A percentile compares a stretch with the other conserved stretches of the same genome.
Conservation (phyloP, 768 basidiomycete genomes). For the Clavulina sp. region DNA sequence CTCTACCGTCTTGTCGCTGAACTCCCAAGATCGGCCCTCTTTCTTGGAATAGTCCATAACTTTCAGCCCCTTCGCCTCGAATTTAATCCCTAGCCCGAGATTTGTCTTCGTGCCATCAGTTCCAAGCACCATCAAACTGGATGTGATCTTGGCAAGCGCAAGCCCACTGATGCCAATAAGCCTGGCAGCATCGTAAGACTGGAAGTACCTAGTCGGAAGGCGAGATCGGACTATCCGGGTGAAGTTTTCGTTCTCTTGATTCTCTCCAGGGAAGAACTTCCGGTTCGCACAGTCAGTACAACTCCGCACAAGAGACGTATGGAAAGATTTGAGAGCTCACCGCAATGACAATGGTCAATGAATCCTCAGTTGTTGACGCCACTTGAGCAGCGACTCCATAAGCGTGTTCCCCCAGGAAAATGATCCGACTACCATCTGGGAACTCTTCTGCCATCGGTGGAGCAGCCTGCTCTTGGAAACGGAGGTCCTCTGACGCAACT, state of each 20-base stretch:
- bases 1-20: conserved; percentile 68
- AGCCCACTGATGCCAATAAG: conserved; percentile 57
- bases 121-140: conserved; percentile 77
- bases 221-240: conserved; percentile 40
- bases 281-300: neutral
- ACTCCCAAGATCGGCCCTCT: conserved; percentile 78
- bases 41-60: conserved; percentile 86
- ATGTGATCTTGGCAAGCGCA: conserved; percentile 78
- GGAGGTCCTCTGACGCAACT: conserved; percentile 78
- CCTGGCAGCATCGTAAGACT: conserved; percentile 63
- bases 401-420: conserved; percentile 88
- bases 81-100: conserved; percentile 87
- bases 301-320: neutral
- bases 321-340: conserved; percentile 23
- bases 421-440: conserved; percentile 76
- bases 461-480: conserved; percentile 63
- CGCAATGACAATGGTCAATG: conserved; percentile 73
- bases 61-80: conserved; percentile 84
- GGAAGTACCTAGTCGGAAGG: conserved; percentile 42
- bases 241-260: conserved; percentile 61
- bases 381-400: conserved; percentile 96
- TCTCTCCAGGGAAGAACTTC: conserved; percentile 80
- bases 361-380: conserved; percentile 43
- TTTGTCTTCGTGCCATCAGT: conserved; percentile 68
- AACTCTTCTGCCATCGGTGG: conserved; percentile 78